Conservation (phyloP, 805 yeast species). For the Ogataea trehaloabstinens region DNA sequence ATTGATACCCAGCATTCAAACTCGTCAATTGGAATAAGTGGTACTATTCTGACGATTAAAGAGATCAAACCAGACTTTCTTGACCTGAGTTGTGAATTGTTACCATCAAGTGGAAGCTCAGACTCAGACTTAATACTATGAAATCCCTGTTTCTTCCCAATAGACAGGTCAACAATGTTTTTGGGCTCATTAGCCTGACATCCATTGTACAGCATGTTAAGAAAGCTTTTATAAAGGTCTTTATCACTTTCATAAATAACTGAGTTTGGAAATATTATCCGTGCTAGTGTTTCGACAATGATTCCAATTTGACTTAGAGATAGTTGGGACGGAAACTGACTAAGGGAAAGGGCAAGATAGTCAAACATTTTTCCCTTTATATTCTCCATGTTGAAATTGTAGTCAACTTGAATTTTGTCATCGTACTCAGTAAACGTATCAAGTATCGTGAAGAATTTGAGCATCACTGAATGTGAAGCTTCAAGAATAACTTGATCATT, state of each 20-base stretch:
- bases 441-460: slow-evolving; percentile 29
- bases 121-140: slow-evolving; percentile 1
- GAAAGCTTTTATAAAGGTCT: slow-evolving; percentile 33
- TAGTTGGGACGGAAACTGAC: slow-evolving; percentile 55
- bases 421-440: slow-evolving; percentile 20
- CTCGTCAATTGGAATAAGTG: slow-evolving; percentile 45
- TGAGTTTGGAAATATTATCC: slow-evolving; percentile 38
- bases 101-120: slow-evolving; percentile 7
- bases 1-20: slow-evolving; percentile 48
- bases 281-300: slow-evolving; percentile 57
- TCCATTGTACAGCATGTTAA: slow-evolving; percentile 40
- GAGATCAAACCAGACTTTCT: slow-evolving; percentile 48
- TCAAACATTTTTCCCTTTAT: slow-evolving; percentile 22
- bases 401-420: slow-evolving; percentile 18
- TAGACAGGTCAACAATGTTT: slow-evolving; percentile 4
- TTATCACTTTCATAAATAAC: slow-evolving; percentile 30
- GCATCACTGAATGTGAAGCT: slow-evolving; percentile 61
- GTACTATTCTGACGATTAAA: slow-evolving; percentile 48
- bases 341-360: slow-evolving; percentile 46
- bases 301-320: slow-evolving; percentile 54
- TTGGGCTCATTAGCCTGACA: slow-evolving; percentile 29
- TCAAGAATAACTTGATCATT: slow-evolving; percentile 43
- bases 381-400: slow-evolving; percentile 10
- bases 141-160: background rate
- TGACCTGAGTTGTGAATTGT: slow-evolving; percentile 19